These are phyloP conservation scores for Penicillium polonicum DNA, from an alignment of 2,329 filamentous ascomycete genomes.

Conservation along the genomic window DNA sequence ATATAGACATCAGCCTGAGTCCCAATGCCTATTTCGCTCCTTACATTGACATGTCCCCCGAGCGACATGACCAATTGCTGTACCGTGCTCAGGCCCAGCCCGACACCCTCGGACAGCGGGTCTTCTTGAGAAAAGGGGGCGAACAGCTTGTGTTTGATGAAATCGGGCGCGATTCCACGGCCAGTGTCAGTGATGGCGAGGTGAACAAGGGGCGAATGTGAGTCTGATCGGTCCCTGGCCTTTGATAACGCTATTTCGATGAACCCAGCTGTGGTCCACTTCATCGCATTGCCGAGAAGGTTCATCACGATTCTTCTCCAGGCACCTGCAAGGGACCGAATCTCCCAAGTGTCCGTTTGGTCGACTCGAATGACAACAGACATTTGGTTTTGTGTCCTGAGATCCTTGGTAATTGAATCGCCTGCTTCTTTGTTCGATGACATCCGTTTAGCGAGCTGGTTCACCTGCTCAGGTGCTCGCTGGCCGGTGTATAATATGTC, in stretches of 20 bases:
- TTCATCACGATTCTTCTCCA: slow-evolving; percentile 42
- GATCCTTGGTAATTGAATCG: slow-evolving; percentile 12
- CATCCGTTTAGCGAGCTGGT: slow-evolving; percentile 12
- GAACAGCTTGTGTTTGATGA: slow-evolving; percentile 49
- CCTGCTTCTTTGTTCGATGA: slow-evolving; percentile 40
- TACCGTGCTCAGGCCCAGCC: slow-evolving; percentile 63
- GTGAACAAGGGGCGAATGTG: slow-evolving; percentile 21
- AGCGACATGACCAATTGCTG: slow-evolving; percentile 56
- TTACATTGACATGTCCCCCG: slow-evolving; percentile 55
- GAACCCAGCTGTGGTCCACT: slow-evolving; percentile 35
- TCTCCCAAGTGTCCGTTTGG: slow-evolving; percentile 29
- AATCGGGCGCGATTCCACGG: slow-evolving; percentile 61
- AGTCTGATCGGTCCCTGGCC: slow-evolving; percentile 9
- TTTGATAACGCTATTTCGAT: slow-evolving; percentile 32
- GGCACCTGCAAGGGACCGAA: slow-evolving; percentile 30
- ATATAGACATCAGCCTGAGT: slow-evolving; percentile 29
- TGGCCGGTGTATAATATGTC: slow-evolving; percentile 32
- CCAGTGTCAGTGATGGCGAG: slow-evolving; percentile 61
- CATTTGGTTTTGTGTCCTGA: slow-evolving; percentile 5
- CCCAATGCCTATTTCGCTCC: slow-evolving; percentile 32
- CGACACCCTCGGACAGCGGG: slow-evolving; percentile 55
- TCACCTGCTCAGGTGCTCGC: slow-evolving; percentile 15
- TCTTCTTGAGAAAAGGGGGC: slow-evolving; percentile 63
- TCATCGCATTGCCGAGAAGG: slow-evolving; percentile 38
- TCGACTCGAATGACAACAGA: slow-evolving; percentile 33